phyloP scores from a whole-genome alignment of 352 stramenopile species.

The Pythium phragmitis region DNA sequence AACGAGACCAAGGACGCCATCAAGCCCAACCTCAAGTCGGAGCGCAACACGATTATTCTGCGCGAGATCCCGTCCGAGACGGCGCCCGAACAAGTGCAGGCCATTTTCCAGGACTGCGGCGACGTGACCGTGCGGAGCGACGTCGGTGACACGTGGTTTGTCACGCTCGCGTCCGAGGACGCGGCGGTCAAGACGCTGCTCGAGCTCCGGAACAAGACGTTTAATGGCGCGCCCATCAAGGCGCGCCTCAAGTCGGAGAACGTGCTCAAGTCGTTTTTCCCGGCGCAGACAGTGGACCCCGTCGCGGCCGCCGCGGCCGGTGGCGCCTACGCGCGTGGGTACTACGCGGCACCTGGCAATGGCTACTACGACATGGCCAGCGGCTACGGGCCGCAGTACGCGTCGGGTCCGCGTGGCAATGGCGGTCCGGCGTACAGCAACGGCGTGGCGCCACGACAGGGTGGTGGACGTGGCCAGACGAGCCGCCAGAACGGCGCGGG shows the following conservation, averaged over 20 bases:
- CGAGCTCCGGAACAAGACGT: slow-evolving; percentile 86
- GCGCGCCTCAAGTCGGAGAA: slow-evolving; percentile 92
- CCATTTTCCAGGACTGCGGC: slow-evolving; percentile 83
- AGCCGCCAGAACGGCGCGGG: slow-evolving; percentile 35
- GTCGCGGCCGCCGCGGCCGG: slow-evolving; percentile 40
- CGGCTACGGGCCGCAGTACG: slow-evolving; percentile 58
- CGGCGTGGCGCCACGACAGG: slow-evolving; percentile 30
- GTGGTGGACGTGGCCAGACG: slow-evolving; percentile 22
- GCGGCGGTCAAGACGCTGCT: slow-evolving; percentile 86
- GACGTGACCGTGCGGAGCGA: slow-evolving; percentile 88
- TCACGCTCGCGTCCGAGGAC: slow-evolving; percentile 88
- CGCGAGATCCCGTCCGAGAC: slow-evolving; percentile 90
- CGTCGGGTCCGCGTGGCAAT: slow-evolving; percentile 26
- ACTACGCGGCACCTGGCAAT: slow-evolving; percentile 54
- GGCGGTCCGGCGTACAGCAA: slow-evolving; percentile 37
- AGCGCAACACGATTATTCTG: slow-evolving; percentile 93
- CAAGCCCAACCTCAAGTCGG: slow-evolving; percentile 91
- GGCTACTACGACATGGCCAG: slow-evolving; percentile 71
- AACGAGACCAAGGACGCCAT: slow-evolving; percentile 84
- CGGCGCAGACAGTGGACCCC: slow-evolving; percentile 57
- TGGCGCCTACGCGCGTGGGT: slow-evolving; percentile 38
- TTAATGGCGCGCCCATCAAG: slow-evolving; percentile 89
- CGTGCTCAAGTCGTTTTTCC: slow-evolving; percentile 90
- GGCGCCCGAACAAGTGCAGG: slow-evolving; percentile 78
- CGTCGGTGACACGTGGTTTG: slow-evolving; percentile 93